A percentile compares a stretch with the other conserved stretches of the same genome.
Evolutionary conservation across 2,329 filamentous ascomycete genomes (phyloP).

Genomic region (Colletotrichum sp.): DNA sequence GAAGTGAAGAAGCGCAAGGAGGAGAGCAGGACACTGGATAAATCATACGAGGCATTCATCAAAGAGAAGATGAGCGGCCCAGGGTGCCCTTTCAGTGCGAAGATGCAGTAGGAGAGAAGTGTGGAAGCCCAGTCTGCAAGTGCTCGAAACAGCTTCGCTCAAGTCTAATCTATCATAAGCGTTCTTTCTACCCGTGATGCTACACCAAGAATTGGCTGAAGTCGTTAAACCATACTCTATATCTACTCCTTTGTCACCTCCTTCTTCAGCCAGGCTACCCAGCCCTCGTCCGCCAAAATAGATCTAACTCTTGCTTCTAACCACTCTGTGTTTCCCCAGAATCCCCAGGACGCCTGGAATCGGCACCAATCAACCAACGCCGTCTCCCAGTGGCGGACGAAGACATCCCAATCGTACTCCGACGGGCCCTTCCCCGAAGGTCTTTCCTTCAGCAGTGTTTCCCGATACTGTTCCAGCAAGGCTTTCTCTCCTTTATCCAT

Average conservation of each 20-base stretch:
- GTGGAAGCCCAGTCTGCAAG: background rate
- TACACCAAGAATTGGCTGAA: accelerated
- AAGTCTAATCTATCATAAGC: background rate
- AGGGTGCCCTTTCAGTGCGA: background rate
- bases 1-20: background rate
- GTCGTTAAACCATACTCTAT: background rate
- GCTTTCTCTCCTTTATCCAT: slow-evolving; percentile 57
- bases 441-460: slow-evolving; percentile 32
- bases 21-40: background rate
- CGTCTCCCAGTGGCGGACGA: slow-evolving; percentile 68
- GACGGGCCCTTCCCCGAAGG: slow-evolving; percentile 25
- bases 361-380: slow-evolving; percentile 72
- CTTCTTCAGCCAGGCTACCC: slow-evolving; percentile 48
- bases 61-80: background rate
- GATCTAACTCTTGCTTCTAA: slow-evolving; percentile 58
- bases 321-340: slow-evolving; percentile 66
- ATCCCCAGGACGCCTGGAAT: slow-evolving; percentile 66
- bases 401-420: slow-evolving; percentile 58
- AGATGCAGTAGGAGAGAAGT: background rate
- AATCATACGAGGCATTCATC: background rate
- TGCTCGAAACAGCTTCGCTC: background rate
- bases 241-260: slow-evolving; percentile 6
- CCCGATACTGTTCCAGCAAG: slow-evolving; percentile 57
- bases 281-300: slow-evolving; percentile 50
- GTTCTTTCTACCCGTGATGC: background rate